Evolutionary conservation across 1,284 basidiomycete genomes (phyloP).

Genomic region (Cryptococcus jaspeensis): DNA sequence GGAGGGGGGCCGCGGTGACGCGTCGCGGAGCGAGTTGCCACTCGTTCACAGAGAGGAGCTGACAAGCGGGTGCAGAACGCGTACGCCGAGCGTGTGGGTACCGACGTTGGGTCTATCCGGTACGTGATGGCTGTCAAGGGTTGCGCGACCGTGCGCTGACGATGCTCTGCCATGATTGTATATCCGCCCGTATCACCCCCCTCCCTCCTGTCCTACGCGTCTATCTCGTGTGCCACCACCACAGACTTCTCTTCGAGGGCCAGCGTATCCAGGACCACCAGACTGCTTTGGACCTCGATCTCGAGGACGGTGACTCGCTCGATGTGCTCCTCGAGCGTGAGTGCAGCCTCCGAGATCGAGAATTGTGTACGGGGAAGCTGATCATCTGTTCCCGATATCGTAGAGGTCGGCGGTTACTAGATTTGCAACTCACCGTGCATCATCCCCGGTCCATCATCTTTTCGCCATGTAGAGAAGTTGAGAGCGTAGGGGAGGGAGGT

Average conservation of each 20-base stretch:
- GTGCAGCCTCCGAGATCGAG: conserved; percentile 52
- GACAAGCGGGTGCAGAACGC: conserved; percentile 61
- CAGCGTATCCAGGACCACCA: conserved; percentile 77
- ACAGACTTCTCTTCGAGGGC: conserved; percentile 86
- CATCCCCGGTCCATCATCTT: neutral
- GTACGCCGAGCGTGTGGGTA: conserved; percentile 90
- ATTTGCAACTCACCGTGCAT: neutral
- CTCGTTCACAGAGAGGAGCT: neutral
- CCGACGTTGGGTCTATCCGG: conserved; percentile 82
- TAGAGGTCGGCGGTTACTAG: conserved; percentile 40
- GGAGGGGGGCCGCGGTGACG: neutral
- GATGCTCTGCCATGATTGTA: neutral
- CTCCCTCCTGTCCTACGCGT: neutral
- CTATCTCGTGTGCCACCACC: neutral
- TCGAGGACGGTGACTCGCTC: conserved; percentile 81
- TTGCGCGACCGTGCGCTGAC: neutral
- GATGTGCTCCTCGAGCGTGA: conserved; percentile 90
- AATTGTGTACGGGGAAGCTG: neutral
- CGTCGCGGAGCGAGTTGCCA: neutral
- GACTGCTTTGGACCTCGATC: conserved; percentile 75
- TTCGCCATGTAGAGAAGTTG: too few relatives aligned
- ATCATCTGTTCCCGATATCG: neutral
- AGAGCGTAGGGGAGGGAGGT: too few relatives aligned
- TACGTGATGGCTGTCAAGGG: conserved; percentile 53
- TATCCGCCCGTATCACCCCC: neutral